Conservation (phyloP, 305 asterid species). For the Vinca major region DNA sequence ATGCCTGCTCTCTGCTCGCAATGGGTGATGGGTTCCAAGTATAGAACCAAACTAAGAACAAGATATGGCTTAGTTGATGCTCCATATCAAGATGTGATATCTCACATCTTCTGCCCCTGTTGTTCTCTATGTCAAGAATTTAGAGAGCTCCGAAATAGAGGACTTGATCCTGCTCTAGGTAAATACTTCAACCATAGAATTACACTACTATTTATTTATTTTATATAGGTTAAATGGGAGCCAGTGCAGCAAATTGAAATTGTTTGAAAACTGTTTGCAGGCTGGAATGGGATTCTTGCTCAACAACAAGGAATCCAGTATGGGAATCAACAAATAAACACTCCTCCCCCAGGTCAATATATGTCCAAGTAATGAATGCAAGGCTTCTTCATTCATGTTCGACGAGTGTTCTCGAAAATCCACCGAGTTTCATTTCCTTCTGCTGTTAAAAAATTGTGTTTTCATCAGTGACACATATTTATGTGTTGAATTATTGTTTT, state of each 20-base stretch:
- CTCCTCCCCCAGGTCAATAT: slow-evolving; percentile 33
- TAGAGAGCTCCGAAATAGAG: slow-evolving; percentile 35
- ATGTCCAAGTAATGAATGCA: slow-evolving; percentile 26
- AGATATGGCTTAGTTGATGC: slow-evolving; percentile 42
- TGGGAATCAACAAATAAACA: slow-evolving; percentile 19
- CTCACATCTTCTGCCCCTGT: slow-evolving; percentile 36
- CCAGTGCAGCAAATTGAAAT: not conserved
- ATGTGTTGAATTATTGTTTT: no score
- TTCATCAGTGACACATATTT: no score
- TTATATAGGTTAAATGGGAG: no score
- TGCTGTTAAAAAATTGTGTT: no score
- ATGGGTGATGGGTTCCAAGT: slow-evolving; percentile 33
- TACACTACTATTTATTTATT: not conserved
- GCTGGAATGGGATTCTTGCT: slow-evolving; percentile 42
- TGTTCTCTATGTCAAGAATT: slow-evolving; percentile 49
- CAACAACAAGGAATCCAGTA: slow-evolving; percentile 23
- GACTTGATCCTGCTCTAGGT: slow-evolving; percentile 32
- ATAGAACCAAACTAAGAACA: slow-evolving; percentile 33
- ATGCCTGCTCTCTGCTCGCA: slow-evolving; percentile 33
- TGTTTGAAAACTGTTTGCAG: slow-evolving; percentile 18
- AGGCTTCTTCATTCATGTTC: not conserved
- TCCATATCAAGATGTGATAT: slow-evolving; percentile 31
- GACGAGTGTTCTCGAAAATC: not conserved
- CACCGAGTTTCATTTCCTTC: no score
- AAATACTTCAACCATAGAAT: not conserved